Evolutionary conservation across 116 monocot genomes (phyloP).

Genomic region (Papilionanthe hybrid): DNA sequence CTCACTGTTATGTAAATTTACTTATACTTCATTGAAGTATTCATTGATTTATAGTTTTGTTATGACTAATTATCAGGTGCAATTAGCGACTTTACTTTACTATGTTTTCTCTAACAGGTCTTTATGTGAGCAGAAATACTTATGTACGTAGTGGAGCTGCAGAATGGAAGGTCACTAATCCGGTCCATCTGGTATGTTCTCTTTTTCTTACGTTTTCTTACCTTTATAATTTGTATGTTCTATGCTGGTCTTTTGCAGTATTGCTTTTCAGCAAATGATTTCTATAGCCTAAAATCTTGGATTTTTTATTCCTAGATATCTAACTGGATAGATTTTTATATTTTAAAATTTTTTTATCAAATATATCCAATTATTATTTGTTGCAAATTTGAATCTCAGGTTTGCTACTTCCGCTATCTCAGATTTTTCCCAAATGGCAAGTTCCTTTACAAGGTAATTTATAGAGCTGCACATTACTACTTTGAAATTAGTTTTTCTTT

Average conservation of each 20-base stretch:
- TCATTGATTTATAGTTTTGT: neutral
- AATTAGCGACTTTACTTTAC: conserved; percentile 1
- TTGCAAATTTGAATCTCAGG: conserved; percentile 30
- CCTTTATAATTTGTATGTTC: neutral
- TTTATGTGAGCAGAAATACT: conserved; percentile 95
- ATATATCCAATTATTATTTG: neutral
- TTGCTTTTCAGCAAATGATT: neutral
- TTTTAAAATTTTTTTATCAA: neutral
- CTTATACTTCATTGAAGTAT: neutral
- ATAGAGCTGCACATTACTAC: neutral
- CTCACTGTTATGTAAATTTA: neutral
- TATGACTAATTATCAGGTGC: neutral
- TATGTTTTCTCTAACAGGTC: conserved; percentile 35
- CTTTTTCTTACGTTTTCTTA: neutral
- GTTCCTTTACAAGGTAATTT: conserved; percentile 80
- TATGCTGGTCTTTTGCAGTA: neutral
- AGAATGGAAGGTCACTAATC: conserved; percentile 85
- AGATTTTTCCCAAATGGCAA: conserved; percentile 82
- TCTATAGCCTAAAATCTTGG: neutral
- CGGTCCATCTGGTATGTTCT: conserved; percentile 79
- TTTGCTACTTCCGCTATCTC: conserved; percentile 85
- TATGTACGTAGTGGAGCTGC: conserved; percentile 78
- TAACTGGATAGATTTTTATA: neutral
- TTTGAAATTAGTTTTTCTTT: neutral
- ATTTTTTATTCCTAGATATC: neutral